Base-by-base conservation (phyloP, 2,329 filamentous ascomycete genomes). In the Pleurostoma richardsiae region DNA sequence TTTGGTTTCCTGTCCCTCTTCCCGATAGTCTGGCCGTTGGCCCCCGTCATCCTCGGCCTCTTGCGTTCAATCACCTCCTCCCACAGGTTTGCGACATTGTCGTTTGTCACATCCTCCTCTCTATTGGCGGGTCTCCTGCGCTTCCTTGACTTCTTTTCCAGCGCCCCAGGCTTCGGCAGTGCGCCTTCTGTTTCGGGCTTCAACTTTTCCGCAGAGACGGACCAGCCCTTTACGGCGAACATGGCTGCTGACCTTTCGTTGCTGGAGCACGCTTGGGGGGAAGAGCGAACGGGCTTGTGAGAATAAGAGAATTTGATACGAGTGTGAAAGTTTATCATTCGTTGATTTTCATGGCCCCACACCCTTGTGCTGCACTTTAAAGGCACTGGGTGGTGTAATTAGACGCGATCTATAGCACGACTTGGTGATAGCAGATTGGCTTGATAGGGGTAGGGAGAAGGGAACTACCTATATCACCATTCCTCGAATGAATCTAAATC, bases 201-300 rank as follows among this genome's bases (percentile, higher is more conserved):
- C 53, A 95, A 79, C 44, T 71, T 72, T 54, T 83, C 80, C 51
- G 85, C 78, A 47, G 88, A 82, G 33, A 96, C 76, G 38, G 89
- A 89, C 91, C 92, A 96, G 56, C 94, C 94, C 59, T 88, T 88
- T 30, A 97, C 91, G 7, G 90, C 85, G 66, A 97, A 97, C 92
- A 97, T 92, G 47, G 41, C n/a, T 36, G 8, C n/a, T 19, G 19
- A 19, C 19, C 19, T 19, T 19, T 19, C 19, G 19, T 19, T 19
- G 19, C 19, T 19, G 19, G 19, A 19, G 19, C 19, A 19, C 19
- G 19, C 19, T 19, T 19, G 19, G 19, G 19, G 19, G 19, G 19
- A 19, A 19, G 19, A 19, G 19, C 19, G 19, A 19, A 19, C 19
- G 19, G 19, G 19, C 19, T 19, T 19, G 19, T 19, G 19, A 19